Base-by-base conservation (phyloP, 225 moss, liverwort and hornwort species). In the Physcomitrium patens region DNA sequence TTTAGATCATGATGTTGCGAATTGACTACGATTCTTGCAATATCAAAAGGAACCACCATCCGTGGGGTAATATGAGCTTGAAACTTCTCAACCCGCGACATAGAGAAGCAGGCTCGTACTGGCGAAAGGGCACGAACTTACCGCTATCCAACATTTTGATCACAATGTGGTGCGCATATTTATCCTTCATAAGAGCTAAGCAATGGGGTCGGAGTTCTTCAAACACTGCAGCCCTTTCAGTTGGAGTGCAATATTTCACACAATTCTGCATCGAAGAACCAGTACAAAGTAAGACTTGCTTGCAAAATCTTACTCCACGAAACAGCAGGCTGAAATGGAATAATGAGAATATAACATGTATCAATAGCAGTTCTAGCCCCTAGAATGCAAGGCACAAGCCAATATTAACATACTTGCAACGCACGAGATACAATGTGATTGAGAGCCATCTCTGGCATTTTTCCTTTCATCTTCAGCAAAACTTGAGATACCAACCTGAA, bases 101-200 rank as follows among this genome's bases (percentile, higher is more conserved):
- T 4, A 8, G 18, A 60, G 69, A 24, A 65, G 37, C 53, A 51
- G 47, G 44, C 26, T 54, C 54, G 54, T 53, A 46, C 27, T n/a
- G 28, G 27, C 55, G n/a, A n/a, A 24, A 71, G 44, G 64, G 19
- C 17, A 71, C 46, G 54, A 54, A 74, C 60, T 82, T 83, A 96
- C 96, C 93, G 78, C 87, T 90, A 63, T 93, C 99, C 81, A 99
- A 74, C 99, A 99, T 99, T 85, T 87, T 95, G 55, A 93, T 82
- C 31, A 95, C 93, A 48, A 95, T 81, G 66, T 99, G 99, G 88
- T 93, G 90, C 15, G 93, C 95, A 80, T 99, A 99, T 16, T 93
- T 95, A 70, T 92, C 91, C 75, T 89, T 91, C 9, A 91, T 80
- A 17, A 99, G 86, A 31, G 87, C 72, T 84, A 99, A 78, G 58